Evolutionary conservation across 495 filamentous ascomycete genomes (phyloP), one percentile per base, ranked within the genome.

Genomic region (Hyaloscypha bicolor): DNA sequence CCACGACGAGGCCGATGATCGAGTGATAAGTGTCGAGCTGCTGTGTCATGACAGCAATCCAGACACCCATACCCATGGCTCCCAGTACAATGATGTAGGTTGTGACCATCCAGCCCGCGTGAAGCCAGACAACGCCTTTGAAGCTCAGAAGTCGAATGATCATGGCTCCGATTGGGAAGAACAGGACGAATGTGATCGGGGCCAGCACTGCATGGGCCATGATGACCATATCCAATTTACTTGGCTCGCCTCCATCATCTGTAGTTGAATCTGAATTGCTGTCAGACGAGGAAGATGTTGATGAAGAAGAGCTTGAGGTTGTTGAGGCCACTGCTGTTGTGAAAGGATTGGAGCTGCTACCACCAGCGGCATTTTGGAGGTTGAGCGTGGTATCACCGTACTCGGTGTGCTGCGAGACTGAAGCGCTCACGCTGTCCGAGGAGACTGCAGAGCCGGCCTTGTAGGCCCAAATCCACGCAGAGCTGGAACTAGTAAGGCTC

Each of bases 381-480:
- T 90, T 83, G 64, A 91, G 79, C 0, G 62, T 67, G 72, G 90
- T 91, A n/a, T 66, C 52, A 0, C 81, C 79, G 30, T 80, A 75
- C 25, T 71, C 75, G 69, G 87, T 83, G 74, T 97, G 93, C 64
- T 87, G 79, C 9, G 51, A 35, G 64, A 96, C 87, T 16, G 58
- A 63, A 0, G 82, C 85, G 8, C 74, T 76, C 1, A 73, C 57
- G 63, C 80, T 82, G 30, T 84, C 79, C 12, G 86, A 85, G 39
- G 84, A 79, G 55, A 94, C 71, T 1, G 88, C 68, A 0, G 76
- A 73, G 2, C 93, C 90, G 14, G 75, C 70, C 62, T 86, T 87
- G 74, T 83, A 82, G 2, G 88, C 89, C 72, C 82, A 89, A 68
- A 97, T 90, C 86, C 90, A 94, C 14, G 76, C 71, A 22, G 83